Percentiles rank a stretch among this genome's conserved stretches.
Evolutionary conservation across 2,329 filamentous ascomycete genomes (phyloP).

Genomic region (Pseudogymnoascus sp.): DNA sequence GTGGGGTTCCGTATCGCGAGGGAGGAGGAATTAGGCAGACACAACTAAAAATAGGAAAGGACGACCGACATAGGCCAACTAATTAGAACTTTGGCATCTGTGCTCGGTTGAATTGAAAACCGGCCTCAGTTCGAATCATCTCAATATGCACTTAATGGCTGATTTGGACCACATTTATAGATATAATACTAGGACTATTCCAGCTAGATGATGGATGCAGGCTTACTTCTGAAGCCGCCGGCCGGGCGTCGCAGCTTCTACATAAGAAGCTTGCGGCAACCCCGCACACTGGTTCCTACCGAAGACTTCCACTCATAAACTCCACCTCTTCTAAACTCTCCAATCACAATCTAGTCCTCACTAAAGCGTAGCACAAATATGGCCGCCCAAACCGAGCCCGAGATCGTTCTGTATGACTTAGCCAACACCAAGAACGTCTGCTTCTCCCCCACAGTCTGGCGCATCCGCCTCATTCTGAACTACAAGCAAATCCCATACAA

Average conservation of each 20-base stretch:
- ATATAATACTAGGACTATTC: not conserved
- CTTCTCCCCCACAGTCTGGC: conserved; percentile 35
- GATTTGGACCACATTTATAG: not conserved
- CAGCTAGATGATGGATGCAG: not conserved
- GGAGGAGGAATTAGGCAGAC: not conserved
- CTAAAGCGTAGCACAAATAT: conserved; percentile 16
- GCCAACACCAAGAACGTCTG: conserved; percentile 32
- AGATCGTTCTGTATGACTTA: conserved; percentile 34
- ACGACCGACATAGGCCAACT: not conserved
- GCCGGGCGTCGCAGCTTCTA: not conserved
- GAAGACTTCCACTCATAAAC: conserved; percentile 6
- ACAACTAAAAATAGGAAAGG: not conserved
- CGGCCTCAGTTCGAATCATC: not conserved
- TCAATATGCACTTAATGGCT: not conserved
- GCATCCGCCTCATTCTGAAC: conserved; percentile 36
- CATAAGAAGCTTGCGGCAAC: not conserved
- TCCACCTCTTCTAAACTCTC: not conserved
- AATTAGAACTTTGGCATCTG: not conserved
- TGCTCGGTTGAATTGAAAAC: not conserved
- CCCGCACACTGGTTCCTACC: not conserved
- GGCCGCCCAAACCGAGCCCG: conserved; percentile 23
- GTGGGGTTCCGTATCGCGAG: not conserved
- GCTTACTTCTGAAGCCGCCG: not conserved
- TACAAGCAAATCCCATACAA: conserved; percentile 34
- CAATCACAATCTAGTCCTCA: conserved; percentile 10